Evolutionary conservation across 345 rosid genomes (phyloP).

Genomic region (Pelargonium nanum): DNA sequence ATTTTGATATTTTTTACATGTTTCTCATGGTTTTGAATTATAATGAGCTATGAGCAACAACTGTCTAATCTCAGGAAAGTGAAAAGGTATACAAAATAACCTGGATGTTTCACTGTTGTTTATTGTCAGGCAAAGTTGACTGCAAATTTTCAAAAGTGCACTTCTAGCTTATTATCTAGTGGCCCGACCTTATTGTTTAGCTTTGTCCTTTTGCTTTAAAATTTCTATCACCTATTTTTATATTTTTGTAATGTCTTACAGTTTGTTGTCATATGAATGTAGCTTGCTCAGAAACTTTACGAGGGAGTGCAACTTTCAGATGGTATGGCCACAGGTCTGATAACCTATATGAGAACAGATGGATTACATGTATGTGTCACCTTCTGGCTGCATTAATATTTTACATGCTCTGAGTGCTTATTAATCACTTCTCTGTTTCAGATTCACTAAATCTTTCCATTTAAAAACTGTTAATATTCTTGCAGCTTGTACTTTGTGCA

Average conservation of each 20-base stretch:
- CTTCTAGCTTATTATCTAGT: neutral
- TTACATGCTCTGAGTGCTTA: neutral
- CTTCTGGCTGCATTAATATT: neutral
- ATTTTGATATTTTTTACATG: no score
- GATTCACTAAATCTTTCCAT: neutral
- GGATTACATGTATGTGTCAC: constrained; percentile 78
- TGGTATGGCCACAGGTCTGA: constrained; percentile 69
- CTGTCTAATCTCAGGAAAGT: no score
- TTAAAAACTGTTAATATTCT: no score
- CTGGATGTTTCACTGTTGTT: no score
- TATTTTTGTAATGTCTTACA: neutral
- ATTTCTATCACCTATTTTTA: no score
- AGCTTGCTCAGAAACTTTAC: constrained; percentile 94
- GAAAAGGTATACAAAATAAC: no score
- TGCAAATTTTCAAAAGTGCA: neutral
- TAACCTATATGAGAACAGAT: constrained; percentile 94
- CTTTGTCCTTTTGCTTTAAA: neutral
- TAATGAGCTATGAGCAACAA: no score
- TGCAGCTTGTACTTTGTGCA: neutral
- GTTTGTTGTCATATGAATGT: constrained; percentile 18
- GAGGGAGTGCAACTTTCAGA: constrained; percentile 77
- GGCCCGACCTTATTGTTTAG: neutral
- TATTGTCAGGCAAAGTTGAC: neutral
- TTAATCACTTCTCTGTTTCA: neutral
- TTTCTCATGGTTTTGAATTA: no score